Base-by-base conservation (phyloP, 768 basidiomycete genomes). In the Xerocomellus amylosporus region DNA sequence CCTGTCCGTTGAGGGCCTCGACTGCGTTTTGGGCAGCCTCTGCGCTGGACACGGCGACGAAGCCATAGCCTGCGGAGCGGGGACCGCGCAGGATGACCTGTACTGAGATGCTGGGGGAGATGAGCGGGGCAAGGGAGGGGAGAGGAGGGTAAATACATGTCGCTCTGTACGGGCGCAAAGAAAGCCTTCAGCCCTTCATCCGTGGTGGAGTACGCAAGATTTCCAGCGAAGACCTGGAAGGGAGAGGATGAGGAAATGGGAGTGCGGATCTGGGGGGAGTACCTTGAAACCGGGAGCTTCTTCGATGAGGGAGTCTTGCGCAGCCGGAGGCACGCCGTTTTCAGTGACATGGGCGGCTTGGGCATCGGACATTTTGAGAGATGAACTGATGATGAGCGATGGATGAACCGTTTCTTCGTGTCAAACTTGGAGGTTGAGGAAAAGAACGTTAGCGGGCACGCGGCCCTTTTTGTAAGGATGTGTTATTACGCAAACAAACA, bases 121-220 rank as follows among this genome's bases (percentile, higher is more conserved):
- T 65, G 49, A 62, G 62, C 45, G 44, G 36, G 9, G 46, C 22
- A 14, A 6, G 15, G 48, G 4, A 28, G 37, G 38, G 48, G 48
- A 44, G 45, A 46, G 36, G 37, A 49, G 36, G 66, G 17, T 13
- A 83, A 87, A 69, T 79, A 95, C 93, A 95, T 86, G 75, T 92
- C 91, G 78, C 76, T 83, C 74, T 83, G 79, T 70, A 92, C 86
- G 71, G 88, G 88, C 74, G 81, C 87, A 81, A 95, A 96, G 81
- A 96, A 88, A 74, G 89, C 78, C 87, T 84, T 89, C 78, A 96
- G 87, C 85, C 90, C 90, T 76, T 92, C 88, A 81, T 93, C 90
- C 80, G 88, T 91, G 64, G 90, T 93, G 70, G 85, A 79, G 76
- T 94, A 96, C 79, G 91, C 85, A 80, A 96, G 92, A 78, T 96